These are phyloP conservation scores for Elsinoe necatrix DNA, from an alignment of 2,329 filamentous ascomycete genomes.

Conservation along the genomic window DNA sequence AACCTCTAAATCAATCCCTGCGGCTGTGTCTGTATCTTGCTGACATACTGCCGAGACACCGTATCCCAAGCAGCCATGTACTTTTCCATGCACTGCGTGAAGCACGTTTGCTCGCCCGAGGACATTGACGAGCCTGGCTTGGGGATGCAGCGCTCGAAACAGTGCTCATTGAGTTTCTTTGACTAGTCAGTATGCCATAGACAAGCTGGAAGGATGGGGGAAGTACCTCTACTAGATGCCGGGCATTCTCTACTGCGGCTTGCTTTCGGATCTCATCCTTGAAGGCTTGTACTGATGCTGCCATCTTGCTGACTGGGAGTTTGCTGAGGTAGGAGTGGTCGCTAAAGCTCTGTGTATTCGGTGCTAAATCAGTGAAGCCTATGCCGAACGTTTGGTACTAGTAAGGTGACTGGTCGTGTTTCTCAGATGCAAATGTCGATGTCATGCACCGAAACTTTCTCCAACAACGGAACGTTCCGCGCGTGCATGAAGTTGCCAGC, in stretches of 20 bases:
- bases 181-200: not conserved
- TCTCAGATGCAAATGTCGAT: not conserved
- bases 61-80: conserved; percentile 48
- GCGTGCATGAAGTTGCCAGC: conserved; percentile 11
- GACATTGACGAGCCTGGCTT: conserved; percentile 44
- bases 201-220: not conserved
- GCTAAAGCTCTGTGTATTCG: not conserved
- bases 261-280: conserved; percentile 48
- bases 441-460: not conserved
- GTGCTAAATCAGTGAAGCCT: not conserved
- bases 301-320: not conserved
- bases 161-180: conserved; percentile 49
- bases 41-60: conserved; percentile 43
- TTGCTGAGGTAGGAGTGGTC: not conserved
- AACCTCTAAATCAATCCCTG: not conserved
- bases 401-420: not conserved
- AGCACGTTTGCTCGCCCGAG: conserved; percentile 42
- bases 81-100: conserved; percentile 47
- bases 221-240: conserved; percentile 41
- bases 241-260: conserved; percentile 44
- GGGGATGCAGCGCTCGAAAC: conserved; percentile 48
- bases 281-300: conserved; percentile 23
- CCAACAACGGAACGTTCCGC: conserved; percentile 13
- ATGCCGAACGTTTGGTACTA: not conserved
- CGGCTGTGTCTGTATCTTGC: conserved; percentile 35